Base-by-base conservation (phyloP, 345 rosid genomes). In the Brassica nigra region DNA sequence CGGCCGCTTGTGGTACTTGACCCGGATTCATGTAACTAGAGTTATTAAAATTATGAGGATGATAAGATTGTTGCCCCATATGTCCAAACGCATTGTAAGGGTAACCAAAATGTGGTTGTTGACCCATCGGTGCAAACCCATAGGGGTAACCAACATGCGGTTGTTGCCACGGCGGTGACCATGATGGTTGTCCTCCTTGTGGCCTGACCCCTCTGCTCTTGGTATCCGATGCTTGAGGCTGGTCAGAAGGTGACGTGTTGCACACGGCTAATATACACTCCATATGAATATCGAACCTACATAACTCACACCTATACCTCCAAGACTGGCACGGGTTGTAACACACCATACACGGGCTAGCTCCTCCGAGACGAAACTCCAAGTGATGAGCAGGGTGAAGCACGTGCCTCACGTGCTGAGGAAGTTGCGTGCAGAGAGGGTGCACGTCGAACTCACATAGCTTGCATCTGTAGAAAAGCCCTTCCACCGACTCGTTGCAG, bases 381-480 rank as follows among this genome's bases (percentile, higher is more conserved):
- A 84, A 74, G 6, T 55, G 76, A 74, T 78, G 87, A n/a, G 47
- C 37, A 28, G 77, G 82, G 66, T 79, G 86, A 69, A 84, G 81
- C 65, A 65, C 77, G 55, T 81, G 85, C 31, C 54, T 66, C 30
- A 84, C 62, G 18, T 68, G 29, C 61, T 16, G 73, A 9, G 88
- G 85, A 36, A 84, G 39, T 62, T 82, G 66, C 8, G 86, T 81
- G 79, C 88, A 84, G 1, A 67, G 14, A 0, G 86, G 85, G 68
- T 88, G 87, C 8, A 79, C 78, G 37, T 88, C 80, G 20, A 86
- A 84, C 28, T 78, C 82, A 28, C 87, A 86, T 5, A 57, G n/a
- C 76, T 62, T 49, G 80, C 86, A 85, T 58, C 82, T 47, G 27
- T 83, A 87, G 80, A 76, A 81, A 20, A 88, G 74, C 6, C 88